A percentile compares a stretch with the other conserved stretches of the same genome.
Evolutionary conservation across 352 stramenopile species (phyloP).

Genomic region (Globisporangium spinosum): DNA sequence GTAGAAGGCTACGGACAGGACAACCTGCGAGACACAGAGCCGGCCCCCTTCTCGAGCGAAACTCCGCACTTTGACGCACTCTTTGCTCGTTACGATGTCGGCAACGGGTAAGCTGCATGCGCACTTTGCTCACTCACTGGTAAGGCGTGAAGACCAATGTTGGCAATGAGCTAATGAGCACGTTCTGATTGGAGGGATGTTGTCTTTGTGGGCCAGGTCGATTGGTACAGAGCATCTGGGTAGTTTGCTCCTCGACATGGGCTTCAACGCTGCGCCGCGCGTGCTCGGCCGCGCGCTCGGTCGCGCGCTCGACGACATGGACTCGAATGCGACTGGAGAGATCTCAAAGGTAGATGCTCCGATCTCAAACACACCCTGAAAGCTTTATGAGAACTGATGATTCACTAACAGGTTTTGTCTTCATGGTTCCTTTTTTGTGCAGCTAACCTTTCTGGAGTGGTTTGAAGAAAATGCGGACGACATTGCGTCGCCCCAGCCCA

Average conservation of each 20-base stretch:
- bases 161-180: not conserved
- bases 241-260: slow-evolving; percentile 64
- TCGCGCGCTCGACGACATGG: slow-evolving; percentile 61
- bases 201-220: slow-evolving; percentile 17
- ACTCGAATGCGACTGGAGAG: slow-evolving; percentile 59
- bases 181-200: not conserved
- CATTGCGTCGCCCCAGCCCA: slow-evolving; percentile 28
- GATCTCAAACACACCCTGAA: not conserved
- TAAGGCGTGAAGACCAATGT: not conserved
- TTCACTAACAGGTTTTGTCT: not conserved
- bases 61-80: slow-evolving; percentile 63
- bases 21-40: slow-evolving; percentile 22
- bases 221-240: slow-evolving; percentile 63
- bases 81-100: slow-evolving; percentile 46
- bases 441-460: slow-evolving; percentile 68
- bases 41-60: slow-evolving; percentile 35
- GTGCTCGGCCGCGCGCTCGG: slow-evolving; percentile 55
- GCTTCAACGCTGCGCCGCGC: slow-evolving; percentile 48
- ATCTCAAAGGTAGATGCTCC: slow-evolving; percentile 49
- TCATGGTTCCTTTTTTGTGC: not conserved
- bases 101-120: slow-evolving; percentile 26
- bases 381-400: not conserved
- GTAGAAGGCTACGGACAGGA: slow-evolving; percentile 20
- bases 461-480: slow-evolving; percentile 66
- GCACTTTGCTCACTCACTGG: not conserved